Conservation (phyloP, 2,329 filamentous ascomycete species). For the Fusarium globosum region DNA sequence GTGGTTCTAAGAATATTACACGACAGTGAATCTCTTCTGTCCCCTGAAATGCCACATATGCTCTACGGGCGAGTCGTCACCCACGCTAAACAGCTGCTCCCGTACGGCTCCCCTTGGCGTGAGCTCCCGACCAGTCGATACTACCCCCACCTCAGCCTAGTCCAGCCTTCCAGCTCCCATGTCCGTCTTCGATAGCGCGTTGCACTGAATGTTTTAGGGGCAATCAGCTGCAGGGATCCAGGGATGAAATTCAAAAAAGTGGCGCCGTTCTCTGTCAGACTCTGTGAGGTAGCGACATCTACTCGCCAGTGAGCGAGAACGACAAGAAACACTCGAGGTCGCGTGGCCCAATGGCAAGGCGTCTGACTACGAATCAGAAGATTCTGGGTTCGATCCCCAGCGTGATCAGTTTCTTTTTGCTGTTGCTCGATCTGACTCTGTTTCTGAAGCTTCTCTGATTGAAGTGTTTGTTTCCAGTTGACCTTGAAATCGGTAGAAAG, state of each 20-base stretch:
- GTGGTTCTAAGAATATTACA: conserved; percentile 42
- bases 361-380: conserved; percentile 47
- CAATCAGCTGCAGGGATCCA: conserved; percentile 36
- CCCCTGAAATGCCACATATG: conserved; percentile 50
- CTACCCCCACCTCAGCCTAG: conserved; percentile 39
- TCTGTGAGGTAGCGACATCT: not conserved
- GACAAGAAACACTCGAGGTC: not conserved
- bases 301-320: accelerated
- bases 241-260: not conserved
- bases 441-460: not conserved
- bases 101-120: conserved; percentile 33
- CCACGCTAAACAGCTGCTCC: conserved; percentile 35
- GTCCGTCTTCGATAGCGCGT: conserved; percentile 31
- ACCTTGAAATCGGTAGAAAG: not conserved
- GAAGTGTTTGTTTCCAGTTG: not conserved
- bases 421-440: not conserved
- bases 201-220: conserved; percentile 38
- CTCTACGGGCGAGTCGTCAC: conserved; percentile 34
- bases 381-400: conserved; percentile 46
- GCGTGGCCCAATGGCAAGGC: conserved; percentile 43
- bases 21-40: conserved; percentile 27
- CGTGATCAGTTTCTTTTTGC: conserved; percentile 29
- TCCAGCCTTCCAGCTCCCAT: conserved; percentile 29
- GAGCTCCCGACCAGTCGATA: conserved; percentile 39
- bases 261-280: not conserved